These are phyloP conservation scores for Agarophyton chilense DNA, from an alignment of 23 red algal genomes.

Conservation along the genomic window DNA sequence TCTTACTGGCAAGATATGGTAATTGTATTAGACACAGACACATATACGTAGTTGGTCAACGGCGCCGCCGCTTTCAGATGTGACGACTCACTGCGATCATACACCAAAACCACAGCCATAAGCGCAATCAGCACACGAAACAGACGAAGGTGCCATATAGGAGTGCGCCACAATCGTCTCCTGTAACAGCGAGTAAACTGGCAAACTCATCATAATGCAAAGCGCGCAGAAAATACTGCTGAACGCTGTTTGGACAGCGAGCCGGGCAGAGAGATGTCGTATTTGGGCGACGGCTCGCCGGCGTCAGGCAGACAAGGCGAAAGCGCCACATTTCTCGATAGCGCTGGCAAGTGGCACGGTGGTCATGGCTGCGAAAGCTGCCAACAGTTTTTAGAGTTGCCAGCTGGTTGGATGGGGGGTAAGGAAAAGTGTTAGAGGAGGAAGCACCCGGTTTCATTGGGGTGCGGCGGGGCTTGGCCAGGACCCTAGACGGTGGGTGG, in stretches of 20 bases:
- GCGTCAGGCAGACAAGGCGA: no score
- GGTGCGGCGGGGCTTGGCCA: no score
- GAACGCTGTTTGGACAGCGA: slow-evolving; percentile 2
- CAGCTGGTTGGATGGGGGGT: no score
- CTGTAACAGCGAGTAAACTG: slow-evolving; percentile 81
- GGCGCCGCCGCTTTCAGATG: slow-evolving; percentile 42
- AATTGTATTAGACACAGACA: slow-evolving; percentile 79
- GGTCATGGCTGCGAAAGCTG: no score
- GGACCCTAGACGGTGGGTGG: no score
- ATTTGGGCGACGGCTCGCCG: no score
- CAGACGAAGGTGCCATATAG: background rate
- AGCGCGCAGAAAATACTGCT: slow-evolving; percentile 32
- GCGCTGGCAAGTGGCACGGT: no score
- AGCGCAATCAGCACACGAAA: slow-evolving; percentile 48
- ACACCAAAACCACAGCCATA: slow-evolving; percentile 35
- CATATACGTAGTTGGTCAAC: slow-evolving; percentile 43
- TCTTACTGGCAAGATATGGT: slow-evolving; percentile 88
- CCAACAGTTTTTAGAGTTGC: no score
- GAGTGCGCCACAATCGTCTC: slow-evolving; percentile 87
- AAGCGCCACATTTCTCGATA: no score
- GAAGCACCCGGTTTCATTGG: no score
- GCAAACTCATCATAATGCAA: slow-evolving; percentile 53
- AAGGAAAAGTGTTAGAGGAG: no score
- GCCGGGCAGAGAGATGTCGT: no score
- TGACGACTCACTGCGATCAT: slow-evolving; percentile 8